Base-by-base conservation (phyloP, 306 rosid species). In the Myrica gale region DNA sequence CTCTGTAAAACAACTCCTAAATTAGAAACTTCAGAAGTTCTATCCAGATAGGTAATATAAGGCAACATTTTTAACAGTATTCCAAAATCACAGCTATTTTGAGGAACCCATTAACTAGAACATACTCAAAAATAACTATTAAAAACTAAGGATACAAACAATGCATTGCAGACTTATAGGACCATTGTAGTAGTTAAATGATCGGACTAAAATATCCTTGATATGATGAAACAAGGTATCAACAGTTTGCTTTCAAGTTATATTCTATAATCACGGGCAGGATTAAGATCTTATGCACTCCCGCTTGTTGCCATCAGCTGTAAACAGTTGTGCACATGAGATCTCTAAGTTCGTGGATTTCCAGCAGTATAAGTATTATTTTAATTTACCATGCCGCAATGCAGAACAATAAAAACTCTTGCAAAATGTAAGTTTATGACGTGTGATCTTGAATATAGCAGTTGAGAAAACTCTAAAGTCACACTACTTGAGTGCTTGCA, bases 1-100 rank as follows among this genome's bases (percentile, higher is more conserved):
- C 88, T 92, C 99, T 95, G 97, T 76, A 48, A 54, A 79, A 76
- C 72, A 84, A 78, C 69, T 77, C 41, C 37, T 51, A 51, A 37
- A 23, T 82, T 54, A 85, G 79, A 83, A 74, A 72, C 75, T 69
- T 45, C 67, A 75, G 62, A 71, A 75, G 67, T 55, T 46, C 60
- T 21, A 41, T 45, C 7, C 54, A 37, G 65, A 73, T 44, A 60
- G 46, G 68, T 51, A 47, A 75, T 20, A 50, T 65, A 62, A 68
- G 63, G 57, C 50, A 73, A 78, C 47, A 75, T 21, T 32, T 32
- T 32, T 45, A 42, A 65, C 16, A 19, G 7, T 65, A 8, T 32
- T 32, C 0, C 37, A 32, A 32, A 32, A 32, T 32, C 37, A 32
- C 37, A 26, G 32, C 32, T 26, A 26, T 26, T 26, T 26, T 26